Evolutionary conservation across 352 stramenopile genomes (phyloP).

Genomic region (Phytophthora aleatoria): DNA sequence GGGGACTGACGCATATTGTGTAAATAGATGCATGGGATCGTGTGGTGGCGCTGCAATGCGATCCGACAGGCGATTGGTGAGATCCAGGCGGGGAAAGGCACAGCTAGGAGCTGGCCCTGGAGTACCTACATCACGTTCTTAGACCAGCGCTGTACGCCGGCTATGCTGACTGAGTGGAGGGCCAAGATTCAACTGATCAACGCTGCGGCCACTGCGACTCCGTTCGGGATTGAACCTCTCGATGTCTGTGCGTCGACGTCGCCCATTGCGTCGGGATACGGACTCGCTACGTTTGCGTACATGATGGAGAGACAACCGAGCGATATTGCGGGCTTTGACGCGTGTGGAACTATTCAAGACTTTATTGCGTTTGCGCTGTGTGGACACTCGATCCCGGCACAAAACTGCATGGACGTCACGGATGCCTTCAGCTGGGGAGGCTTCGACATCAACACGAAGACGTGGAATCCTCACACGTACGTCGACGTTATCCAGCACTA

Average conservation of each 20-base stretch:
- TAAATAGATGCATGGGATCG: slow-evolving; percentile 77
- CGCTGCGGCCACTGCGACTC: background rate
- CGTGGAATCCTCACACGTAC: slow-evolving; percentile 52
- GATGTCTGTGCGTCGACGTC: slow-evolving; percentile 37
- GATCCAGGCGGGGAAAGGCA: slow-evolving; percentile 14
- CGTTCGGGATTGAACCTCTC: slow-evolving; percentile 7
- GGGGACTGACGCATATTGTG: background rate
- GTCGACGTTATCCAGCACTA: background rate
- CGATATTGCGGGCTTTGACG: slow-evolving; percentile 45
- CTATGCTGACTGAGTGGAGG: slow-evolving; percentile 44
- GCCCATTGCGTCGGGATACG: slow-evolving; percentile 60
- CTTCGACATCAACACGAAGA: slow-evolving; percentile 47
- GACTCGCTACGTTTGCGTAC: slow-evolving; percentile 65
- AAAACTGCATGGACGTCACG: slow-evolving; percentile 67
- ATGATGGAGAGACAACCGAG: slow-evolving; percentile 34
- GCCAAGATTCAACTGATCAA: slow-evolving; percentile 27
- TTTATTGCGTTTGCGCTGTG: slow-evolving; percentile 66
- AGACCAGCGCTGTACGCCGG: slow-evolving; percentile 61
- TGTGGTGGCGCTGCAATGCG: slow-evolving; percentile 64
- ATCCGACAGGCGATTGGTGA: slow-evolving; percentile 31
- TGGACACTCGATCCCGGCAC: slow-evolving; percentile 28
- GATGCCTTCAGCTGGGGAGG: slow-evolving; percentile 77
- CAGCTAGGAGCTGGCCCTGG: slow-evolving; percentile 36
- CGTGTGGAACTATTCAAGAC: slow-evolving; percentile 77
- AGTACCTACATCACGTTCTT: slow-evolving; percentile 73